Conservation (phyloP, 768 basidiomycete genomes). For the Podaxis pistillaris region DNA sequence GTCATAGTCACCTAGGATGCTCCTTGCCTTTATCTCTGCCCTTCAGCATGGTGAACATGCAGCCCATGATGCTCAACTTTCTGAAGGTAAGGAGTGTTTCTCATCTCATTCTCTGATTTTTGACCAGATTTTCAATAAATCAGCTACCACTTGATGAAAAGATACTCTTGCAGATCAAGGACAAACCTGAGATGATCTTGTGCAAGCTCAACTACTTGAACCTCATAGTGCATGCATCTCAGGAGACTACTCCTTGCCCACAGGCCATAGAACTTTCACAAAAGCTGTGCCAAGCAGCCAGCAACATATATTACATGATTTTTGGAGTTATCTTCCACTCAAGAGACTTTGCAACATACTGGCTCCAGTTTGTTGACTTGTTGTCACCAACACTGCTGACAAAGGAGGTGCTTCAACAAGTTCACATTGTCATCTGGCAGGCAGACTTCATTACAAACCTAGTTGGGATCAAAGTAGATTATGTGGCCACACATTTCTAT, state of each 20-base stretch:
- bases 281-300: not conserved
- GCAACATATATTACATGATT: not conserved
- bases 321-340: not conserved
- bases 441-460: not conserved
- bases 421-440: not conserved
- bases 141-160: not conserved
- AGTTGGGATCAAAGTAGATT: not conserved
- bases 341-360: not conserved
- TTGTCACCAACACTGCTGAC: not conserved
- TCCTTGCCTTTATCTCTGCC: not conserved
- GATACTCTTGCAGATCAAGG: not conserved
- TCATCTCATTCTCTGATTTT: not conserved
- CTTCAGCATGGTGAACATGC: not conserved
- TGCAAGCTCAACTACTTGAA: not conserved
- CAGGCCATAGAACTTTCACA: not conserved
- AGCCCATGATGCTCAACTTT: not conserved
- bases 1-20: no score
- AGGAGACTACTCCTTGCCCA: not conserved
- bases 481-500: no score
- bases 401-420: not conserved
- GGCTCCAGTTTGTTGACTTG: not conserved
- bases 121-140: not conserved
- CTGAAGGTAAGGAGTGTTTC: not conserved
- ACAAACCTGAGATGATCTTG: not conserved
- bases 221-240: not conserved